Evolutionary conservation across 352 stramenopile species (phyloP).

Genomic region (Globisporangium heterothallicum): DNA sequence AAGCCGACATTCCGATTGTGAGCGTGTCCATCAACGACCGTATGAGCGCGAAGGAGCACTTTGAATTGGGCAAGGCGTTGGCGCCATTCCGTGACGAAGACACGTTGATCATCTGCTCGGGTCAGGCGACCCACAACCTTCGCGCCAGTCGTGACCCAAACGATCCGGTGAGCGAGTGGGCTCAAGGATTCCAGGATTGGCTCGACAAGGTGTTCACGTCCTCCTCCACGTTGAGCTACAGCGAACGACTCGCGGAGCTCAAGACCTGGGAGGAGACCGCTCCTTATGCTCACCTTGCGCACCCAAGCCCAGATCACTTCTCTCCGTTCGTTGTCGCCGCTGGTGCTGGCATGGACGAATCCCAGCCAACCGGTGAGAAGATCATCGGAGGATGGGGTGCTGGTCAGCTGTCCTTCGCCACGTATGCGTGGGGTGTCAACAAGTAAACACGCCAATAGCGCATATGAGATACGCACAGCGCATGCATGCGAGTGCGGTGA

Average conservation of each 20-base stretch:
- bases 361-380: conserved; percentile 20
- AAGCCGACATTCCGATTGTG: conserved; percentile 86
- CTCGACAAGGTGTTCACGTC: conserved; percentile 27
- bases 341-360: conserved; percentile 40
- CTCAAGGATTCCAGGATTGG: conserved; percentile 29
- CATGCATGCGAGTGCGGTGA: no score
- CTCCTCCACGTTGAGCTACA: conserved; percentile 16
- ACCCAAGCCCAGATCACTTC: conserved; percentile 49
- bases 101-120: conserved; percentile 72
- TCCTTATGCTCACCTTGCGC: conserved; percentile 27
- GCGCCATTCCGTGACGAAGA: conserved; percentile 48
- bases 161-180: conserved; percentile 21
- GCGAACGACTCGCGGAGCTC: conserved; percentile 21
- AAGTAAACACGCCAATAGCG: no score
- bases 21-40: conserved; percentile 58
- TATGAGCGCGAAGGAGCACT: conserved; percentile 32
- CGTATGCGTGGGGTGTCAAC: conserved; percentile 29
- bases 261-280: conserved; percentile 27
- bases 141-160: conserved; percentile 16
- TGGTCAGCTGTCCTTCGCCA: conserved; percentile 34
- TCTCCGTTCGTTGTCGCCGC: conserved; percentile 39
- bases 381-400: conserved; percentile 24
- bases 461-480: no score
- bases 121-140: conserved; percentile 40
- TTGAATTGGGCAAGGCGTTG: conserved; percentile 54